These are phyloP conservation scores for Globisporangium nunn DNA, from an alignment of 352 stramenopile species.

Conservation along the genomic window DNA sequence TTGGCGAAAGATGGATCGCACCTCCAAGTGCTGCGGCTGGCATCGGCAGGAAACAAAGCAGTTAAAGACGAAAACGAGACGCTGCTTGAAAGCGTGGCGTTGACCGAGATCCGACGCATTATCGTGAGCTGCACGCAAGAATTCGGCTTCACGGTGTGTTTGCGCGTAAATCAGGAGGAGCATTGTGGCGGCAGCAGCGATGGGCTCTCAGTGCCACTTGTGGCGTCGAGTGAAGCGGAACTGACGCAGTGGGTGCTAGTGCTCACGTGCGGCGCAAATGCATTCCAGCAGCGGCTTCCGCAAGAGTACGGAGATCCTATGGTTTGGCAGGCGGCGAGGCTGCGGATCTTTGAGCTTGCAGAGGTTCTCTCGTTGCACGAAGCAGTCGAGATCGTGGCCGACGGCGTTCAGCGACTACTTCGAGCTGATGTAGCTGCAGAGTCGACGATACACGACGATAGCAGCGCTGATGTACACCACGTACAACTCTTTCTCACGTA, in stretches of 20 bases:
- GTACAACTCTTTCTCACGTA: background rate
- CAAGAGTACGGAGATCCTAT: slow-evolving; percentile 4
- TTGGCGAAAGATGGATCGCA: slow-evolving; percentile 1
- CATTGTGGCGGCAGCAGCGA: background rate
- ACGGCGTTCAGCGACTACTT: slow-evolving; percentile 3
- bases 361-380: slow-evolving; percentile 8
- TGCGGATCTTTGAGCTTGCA: slow-evolving; percentile 39
- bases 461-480: background rate
- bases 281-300: slow-evolving; percentile 22
- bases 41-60: background rate
- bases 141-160: slow-evolving; percentile 1
- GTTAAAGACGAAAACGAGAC: background rate
- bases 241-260: slow-evolving; percentile 29
- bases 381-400: slow-evolving; percentile 13
- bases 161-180: background rate
- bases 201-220: background rate
- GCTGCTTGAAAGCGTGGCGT: background rate
- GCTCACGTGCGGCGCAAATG: slow-evolving; percentile 29
- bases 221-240: background rate
- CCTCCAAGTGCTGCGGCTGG: slow-evolving; percentile 1
- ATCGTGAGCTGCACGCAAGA: background rate
- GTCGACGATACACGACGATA: background rate
- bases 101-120: slow-evolving; percentile 8
- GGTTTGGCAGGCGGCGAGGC: slow-evolving; percentile 34
- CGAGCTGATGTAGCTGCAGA: background rate